Evolutionary conservation across 345 rosid genomes (phyloP).

Genomic region (Nasturtium officinale): DNA sequence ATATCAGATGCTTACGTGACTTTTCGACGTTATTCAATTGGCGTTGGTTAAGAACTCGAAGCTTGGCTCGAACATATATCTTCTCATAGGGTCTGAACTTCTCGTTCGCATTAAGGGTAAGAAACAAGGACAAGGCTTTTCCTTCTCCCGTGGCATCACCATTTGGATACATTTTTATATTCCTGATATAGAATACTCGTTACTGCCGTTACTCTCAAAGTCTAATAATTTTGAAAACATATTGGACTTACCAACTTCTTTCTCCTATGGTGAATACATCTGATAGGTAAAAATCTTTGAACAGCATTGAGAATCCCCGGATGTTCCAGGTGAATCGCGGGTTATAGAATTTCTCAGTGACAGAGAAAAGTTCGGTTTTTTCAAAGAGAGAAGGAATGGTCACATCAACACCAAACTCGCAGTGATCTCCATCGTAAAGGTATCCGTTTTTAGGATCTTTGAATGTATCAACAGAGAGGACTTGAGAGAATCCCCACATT

Average conservation of each 20-base stretch:
- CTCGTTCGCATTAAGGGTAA: neutral
- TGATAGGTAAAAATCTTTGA: neutral
- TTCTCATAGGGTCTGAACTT: neutral
- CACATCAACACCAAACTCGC: conserved; percentile 40
- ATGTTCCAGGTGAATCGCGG: conserved; percentile 21
- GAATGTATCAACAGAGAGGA: conserved; percentile 9
- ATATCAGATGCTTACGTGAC: neutral
- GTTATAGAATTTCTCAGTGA: neutral
- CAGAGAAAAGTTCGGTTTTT: conserved; percentile 21
- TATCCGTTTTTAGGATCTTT: conserved; percentile 17
- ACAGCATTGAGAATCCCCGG: neutral
- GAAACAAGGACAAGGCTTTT: conserved; percentile 21
- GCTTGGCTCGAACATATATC: too few relatives aligned
- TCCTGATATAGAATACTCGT: conserved; percentile 18
- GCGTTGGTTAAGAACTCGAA: too few relatives aligned
- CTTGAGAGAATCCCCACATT: conserved; percentile 34
- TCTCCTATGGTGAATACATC: conserved; percentile 20
- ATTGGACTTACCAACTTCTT: conserved; percentile 30
- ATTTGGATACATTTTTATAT: conserved; percentile 21
- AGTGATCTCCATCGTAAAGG: conserved; percentile 36
- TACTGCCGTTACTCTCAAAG: neutral
- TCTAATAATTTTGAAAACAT: neutral
- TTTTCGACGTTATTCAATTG: too few relatives aligned
- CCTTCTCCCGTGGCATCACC: conserved; percentile 10
- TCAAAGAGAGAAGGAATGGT: neutral